Base-by-base conservation (phyloP, 2,329 filamentous ascomycete genomes). In the Talaromyces rugulosus region DNA sequence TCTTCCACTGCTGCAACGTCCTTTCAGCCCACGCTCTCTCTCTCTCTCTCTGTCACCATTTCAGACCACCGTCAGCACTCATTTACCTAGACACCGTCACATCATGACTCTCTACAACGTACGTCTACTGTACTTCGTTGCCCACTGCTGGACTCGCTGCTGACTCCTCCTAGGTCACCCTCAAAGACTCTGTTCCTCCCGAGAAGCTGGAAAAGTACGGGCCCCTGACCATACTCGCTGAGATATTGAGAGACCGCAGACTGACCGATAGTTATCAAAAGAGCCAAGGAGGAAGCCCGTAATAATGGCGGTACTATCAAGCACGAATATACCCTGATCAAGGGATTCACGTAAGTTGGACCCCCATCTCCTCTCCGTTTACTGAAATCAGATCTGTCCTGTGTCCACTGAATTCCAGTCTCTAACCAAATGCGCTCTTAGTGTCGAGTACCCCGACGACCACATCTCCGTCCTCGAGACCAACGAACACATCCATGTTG, bases 241-340 rank as follows among this genome's bases (percentile, higher is more conserved):
- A 52, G 40, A n/a, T 33, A 56, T 30, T 28, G 9, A 40, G 23
- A 42, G 61, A 71, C 56, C 69, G 44, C 18, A 42, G 28, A 59
- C 36, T 34, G 40, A 27, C 23, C 9, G 16, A 7, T 11, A 14
- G 30, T 54, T 16, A 14, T 36, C 30, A 52, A 55, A 70, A 92
- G 90, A 58, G 89, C 90, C 64, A 96, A 96, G 87, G 80, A 93
- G 75, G 80, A 88, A 63, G 90, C 88, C 69, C 79, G 75, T 63
- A 84, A 89, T 50, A 86, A 94, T 74, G 94, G 94, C 72, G 94
- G 92, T 74, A 87, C 86, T 77, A 95, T 98, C 79, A 86, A 80
- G 60, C 87, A 95, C 69, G 90, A 95, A 75, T 96, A 91, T 82
- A 88, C 80, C 64, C 79, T 96, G 70, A 92, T 96, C 84, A 96